Conservation (phyloP, 1,284 basidiomycete genomes). For the Puccinia triticina region DNA sequence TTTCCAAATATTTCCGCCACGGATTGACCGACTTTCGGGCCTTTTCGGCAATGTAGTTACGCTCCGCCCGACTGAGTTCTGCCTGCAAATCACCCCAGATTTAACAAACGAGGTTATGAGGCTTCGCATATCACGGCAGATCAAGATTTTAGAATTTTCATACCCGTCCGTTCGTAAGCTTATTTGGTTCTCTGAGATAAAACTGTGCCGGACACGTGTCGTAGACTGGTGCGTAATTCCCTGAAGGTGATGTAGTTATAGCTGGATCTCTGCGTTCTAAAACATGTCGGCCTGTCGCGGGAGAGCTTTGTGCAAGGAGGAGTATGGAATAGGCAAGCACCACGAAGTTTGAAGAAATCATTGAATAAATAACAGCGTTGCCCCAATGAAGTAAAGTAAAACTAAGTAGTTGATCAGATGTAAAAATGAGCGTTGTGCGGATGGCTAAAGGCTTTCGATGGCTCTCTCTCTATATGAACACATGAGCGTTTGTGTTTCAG, state of each 20-base stretch:
- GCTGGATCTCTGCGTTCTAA: conserved; percentile 32
- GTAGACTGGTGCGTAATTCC: conserved; percentile 33
- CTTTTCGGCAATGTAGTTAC: conserved; percentile 27
- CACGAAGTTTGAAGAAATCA: not conserved
- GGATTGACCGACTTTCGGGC: conserved; percentile 14
- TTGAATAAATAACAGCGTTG: not conserved
- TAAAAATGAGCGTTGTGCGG: not conserved
- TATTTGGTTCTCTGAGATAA: conserved; percentile 20
- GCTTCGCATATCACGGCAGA: not conserved
- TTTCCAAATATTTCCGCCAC: conserved; percentile 29
- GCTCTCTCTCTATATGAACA: too few species aligned
- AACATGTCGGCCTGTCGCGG: not conserved
- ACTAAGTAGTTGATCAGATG: not conserved
- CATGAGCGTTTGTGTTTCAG: too few species aligned
- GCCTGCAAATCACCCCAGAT: not conserved
- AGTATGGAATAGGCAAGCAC: not conserved
- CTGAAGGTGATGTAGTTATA: conserved; percentile 34
- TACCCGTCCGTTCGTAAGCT: conserved; percentile 4
- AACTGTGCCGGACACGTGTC: conserved; percentile 14
- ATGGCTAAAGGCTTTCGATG: too few species aligned
- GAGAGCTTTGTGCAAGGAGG: not conserved
- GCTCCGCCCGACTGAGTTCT: conserved; percentile 21
- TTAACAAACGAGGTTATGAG: not conserved
- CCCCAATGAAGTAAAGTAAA: not conserved
- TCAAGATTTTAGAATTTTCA: not conserved